Conservation (phyloP, 2,329 filamentous ascomycete genomes). For the Hirsutella thompsonii region DNA sequence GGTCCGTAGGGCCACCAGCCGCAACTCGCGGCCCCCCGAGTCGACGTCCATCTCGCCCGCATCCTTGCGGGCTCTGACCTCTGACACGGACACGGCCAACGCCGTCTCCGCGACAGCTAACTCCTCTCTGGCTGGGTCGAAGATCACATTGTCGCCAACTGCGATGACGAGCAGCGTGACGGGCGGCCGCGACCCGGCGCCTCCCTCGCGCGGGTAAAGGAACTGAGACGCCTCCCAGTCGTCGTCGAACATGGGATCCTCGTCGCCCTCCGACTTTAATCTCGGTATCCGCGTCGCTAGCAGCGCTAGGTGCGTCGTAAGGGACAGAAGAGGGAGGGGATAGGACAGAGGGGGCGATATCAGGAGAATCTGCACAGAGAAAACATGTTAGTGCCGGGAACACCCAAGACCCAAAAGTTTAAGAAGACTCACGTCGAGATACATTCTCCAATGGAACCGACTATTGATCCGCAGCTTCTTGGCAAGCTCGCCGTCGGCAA, state of each 20-base stretch:
- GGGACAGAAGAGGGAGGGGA: slow-evolving; percentile 79
- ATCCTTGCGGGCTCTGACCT: slow-evolving; percentile 16
- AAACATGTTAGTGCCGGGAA: not conserved
- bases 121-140: slow-evolving; percentile 85
- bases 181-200: slow-evolving; percentile 48
- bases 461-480: slow-evolving; percentile 74
- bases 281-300: slow-evolving; percentile 74
- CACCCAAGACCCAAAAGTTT: not conserved
- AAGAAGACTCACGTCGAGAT: slow-evolving; percentile 63
- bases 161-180: slow-evolving; percentile 84
- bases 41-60: slow-evolving; percentile 28
- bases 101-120: slow-evolving; percentile 85
- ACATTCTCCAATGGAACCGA: slow-evolving; percentile 92
- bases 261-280: slow-evolving; percentile 78
- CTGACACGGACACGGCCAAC: slow-evolving; percentile 69
- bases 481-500: slow-evolving; percentile 56
- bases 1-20: slow-evolving; percentile 55
- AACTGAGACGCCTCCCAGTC: slow-evolving; percentile 81
- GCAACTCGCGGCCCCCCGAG: slow-evolving; percentile 30
- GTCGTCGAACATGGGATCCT: slow-evolving; percentile 95
- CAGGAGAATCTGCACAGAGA: slow-evolving; percentile 57
- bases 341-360: slow-evolving; percentile 91
- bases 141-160: slow-evolving; percentile 78
- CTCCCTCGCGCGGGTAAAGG: slow-evolving; percentile 51
- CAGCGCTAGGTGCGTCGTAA: slow-evolving; percentile 88